Percentiles rank a stretch among this genome's conserved stretches.
Conservation (phyloP, 495 filamentous ascomycete genomes). For the Hypoxylon cercidicola region DNA sequence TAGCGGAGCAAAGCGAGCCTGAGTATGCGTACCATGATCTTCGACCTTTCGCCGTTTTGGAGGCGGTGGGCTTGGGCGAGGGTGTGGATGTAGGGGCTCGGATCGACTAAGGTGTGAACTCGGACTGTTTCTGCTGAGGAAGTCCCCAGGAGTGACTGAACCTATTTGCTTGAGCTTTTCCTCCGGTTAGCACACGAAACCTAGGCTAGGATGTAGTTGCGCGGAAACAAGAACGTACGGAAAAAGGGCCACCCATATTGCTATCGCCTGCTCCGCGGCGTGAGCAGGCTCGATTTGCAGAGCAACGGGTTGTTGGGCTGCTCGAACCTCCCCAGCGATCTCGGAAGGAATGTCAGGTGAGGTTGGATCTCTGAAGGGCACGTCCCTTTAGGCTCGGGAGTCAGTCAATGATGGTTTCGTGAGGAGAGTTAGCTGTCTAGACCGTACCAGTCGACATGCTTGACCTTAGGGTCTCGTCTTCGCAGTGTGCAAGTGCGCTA, state of each 20-base stretch:
- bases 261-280: constrained; percentile 6
- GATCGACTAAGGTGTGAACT: constrained; percentile 20
- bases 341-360: constrained; percentile 37
- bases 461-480: constrained; percentile 31
- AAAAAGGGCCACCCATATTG: constrained; percentile 19
- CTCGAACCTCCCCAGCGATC: constrained; percentile 38
- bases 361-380: constrained; percentile 26
- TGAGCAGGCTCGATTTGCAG: constrained; percentile 4
- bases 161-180: background rate
- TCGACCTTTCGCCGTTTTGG: constrained; percentile 45
- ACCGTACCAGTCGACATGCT: constrained; percentile 49
- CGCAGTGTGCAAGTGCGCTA: constrained; percentile 28
- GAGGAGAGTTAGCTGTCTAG: background rate
- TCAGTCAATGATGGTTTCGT: background rate
- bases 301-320: constrained; percentile 5
- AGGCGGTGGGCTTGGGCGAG: constrained; percentile 25
- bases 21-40: constrained; percentile 14
- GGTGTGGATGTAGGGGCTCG: background rate
- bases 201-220: background rate
- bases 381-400: constrained; percentile 18
- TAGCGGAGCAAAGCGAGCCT: constrained; percentile 14
- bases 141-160: constrained; percentile 32
- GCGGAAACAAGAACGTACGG: constrained; percentile 4
- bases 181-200: constrained; percentile 19
- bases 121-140: constrained; percentile 31